Evolutionary conservation across 106 monocot genomes (phyloP), one percentile per base, ranked within the genome.

Genomic region (Dendrobium catenatum): DNA sequence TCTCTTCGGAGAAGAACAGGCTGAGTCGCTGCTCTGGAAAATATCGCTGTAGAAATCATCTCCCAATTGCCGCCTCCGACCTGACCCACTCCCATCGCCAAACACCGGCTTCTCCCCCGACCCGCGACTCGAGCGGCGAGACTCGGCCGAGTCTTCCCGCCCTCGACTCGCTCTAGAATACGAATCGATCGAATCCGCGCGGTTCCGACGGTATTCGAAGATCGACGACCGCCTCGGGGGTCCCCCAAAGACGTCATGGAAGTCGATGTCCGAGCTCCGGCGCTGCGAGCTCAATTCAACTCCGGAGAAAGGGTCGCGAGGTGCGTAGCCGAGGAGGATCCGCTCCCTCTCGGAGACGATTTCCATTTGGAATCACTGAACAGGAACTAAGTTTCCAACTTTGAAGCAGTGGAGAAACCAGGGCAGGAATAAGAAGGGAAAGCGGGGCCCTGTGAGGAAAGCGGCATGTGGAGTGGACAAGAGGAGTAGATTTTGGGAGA

Each of bases 191-290:
- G 86, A 85, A 33, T 86, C 85, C 26, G 68, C 86, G 6, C 55
- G 74, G 82, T 44, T 54, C 42, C 85, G 84, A 17, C 78, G 83
- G 11, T 72, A 40, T 61, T 86, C 88, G 70, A 79, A 59, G 13
- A 84, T 7, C 2, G 80, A 73, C 13, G 86, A 81, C 51, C 82
- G 82, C 77, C 86, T 55, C 9, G 93, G 93, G 15, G 86, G 93
- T 20, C 93, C 90, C 40, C 93, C 93, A 80, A 93, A 93, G 31
- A 93, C 93, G 79, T 93, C 90, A 47, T 55, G 37, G 81, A 90
- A 90, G 73, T 90, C 88, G 10, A 86, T 79, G 22, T 88, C 85
- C n/a, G 85, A 67, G 72, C 41, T 78, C 47, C 78, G 41, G 26
- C 46, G 54, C 33, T 40, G 79, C 42, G 77, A 58, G 41, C 42